Evolutionary conservation across 2,329 filamentous ascomycete species (phyloP).

Genomic region (Hymenoscyphus infarciens): DNA sequence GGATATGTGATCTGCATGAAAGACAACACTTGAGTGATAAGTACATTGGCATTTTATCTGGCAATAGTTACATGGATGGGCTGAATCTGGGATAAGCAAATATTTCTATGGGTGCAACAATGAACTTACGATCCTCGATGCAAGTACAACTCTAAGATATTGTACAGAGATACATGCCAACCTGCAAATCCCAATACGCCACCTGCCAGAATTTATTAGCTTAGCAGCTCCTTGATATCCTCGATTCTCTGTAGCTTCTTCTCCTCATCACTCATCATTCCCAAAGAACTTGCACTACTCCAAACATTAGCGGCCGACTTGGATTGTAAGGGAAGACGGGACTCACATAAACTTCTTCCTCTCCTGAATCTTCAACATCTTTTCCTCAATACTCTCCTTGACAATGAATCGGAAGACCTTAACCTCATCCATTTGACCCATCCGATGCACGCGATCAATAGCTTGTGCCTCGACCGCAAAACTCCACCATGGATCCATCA

Average conservation of each 20-base stretch:
- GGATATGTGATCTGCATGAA: no score
- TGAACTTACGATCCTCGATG: neutral
- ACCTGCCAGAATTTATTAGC: constrained; percentile 9
- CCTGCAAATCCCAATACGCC: neutral
- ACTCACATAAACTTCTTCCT: constrained; percentile 93
- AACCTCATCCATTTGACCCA: constrained; percentile 88
- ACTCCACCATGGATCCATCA: constrained; percentile 99
- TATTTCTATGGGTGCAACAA: neutral
- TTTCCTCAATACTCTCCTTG: constrained; percentile 85
- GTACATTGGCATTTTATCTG: no score
- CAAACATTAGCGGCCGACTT: constrained; percentile 19
- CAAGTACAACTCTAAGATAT: neutral
- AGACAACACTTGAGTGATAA: no score
- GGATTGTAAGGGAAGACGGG: constrained; percentile 9
- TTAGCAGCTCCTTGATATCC: constrained; percentile 84
- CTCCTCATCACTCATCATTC: constrained; percentile 93
- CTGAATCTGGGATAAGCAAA: neutral
- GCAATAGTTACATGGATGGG: no score
- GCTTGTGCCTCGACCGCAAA: constrained; percentile 96
- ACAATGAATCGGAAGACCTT: constrained; percentile 86
- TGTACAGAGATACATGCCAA: neutral
- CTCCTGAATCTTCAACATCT: constrained; percentile 92
- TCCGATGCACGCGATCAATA: constrained; percentile 94
- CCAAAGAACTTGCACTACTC: constrained; percentile 80
- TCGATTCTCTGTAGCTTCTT: constrained; percentile 87